These are phyloP conservation scores for Fragaria iinumae DNA, from an alignment of 306 rosid species.

Conservation along the genomic window DNA sequence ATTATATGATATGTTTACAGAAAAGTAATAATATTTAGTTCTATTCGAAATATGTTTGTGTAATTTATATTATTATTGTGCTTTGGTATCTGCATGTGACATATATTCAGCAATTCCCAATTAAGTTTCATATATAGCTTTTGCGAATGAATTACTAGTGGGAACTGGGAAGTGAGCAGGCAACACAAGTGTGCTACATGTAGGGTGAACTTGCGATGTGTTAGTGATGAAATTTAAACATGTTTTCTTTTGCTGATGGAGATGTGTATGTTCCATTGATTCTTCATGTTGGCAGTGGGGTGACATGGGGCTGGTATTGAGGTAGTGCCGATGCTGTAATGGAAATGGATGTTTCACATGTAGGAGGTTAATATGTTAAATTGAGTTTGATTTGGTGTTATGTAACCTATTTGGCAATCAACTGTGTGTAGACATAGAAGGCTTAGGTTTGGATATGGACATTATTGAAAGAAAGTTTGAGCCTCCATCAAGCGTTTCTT, in stretches of 20 bases:
- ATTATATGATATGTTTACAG: not conserved
- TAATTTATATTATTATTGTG: not conserved
- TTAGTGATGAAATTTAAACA: not conserved
- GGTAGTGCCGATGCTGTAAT: not conserved
- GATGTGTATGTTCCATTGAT: not conserved
- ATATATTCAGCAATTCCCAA: not conserved
- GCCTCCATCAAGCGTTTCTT: not conserved
- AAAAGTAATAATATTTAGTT: not conserved
- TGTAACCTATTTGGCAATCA: not conserved
- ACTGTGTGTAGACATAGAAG: not conserved
- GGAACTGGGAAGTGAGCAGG: not conserved
- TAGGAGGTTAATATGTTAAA: not conserved
- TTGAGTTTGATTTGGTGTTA: not conserved
- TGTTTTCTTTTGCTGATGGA: not conserved
- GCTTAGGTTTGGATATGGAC: not conserved
- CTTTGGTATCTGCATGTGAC: not conserved
- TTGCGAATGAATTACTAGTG: not conserved
- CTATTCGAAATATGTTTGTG: not conserved
- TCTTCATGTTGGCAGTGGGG: not conserved
- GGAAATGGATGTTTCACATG: not conserved
- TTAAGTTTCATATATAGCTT: constrained; percentile 1
- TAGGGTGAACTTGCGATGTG: not conserved
- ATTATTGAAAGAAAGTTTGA: not conserved
- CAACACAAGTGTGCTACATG: not conserved
- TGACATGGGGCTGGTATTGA: not conserved